Percentiles rank a stretch among this genome's conserved stretches.
Evolutionary conservation across 129 eudicot genomes (phyloP).

Genomic region (Flaveria ramosissima): DNA sequence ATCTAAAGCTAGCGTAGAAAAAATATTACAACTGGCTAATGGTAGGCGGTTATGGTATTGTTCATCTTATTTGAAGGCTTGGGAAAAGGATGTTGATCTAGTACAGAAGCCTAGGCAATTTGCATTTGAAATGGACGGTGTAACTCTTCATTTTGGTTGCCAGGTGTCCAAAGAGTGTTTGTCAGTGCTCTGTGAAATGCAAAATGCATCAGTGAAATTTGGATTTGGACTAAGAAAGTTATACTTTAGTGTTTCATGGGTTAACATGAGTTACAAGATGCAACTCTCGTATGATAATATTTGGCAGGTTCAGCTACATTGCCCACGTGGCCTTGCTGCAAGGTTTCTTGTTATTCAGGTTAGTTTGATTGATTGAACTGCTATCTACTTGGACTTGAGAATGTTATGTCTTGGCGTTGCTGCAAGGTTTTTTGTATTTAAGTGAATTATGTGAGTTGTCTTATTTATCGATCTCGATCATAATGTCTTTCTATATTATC

Average conservation of each 20-base stretch:
- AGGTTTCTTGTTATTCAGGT: constrained; percentile 75
- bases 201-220: constrained; percentile 46
- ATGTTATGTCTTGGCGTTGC: background rate
- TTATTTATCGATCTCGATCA: background rate
- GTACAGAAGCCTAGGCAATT: constrained; percentile 45
- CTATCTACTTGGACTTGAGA: background rate
- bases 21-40: constrained; percentile 36
- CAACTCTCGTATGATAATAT: constrained; percentile 73
- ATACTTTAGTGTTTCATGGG: constrained; percentile 40
- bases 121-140: constrained; percentile 42
- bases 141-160: constrained; percentile 65
- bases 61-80: constrained; percentile 50
- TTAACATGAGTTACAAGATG: constrained; percentile 47
- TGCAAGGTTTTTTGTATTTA: no score
- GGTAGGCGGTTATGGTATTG: constrained; percentile 42
- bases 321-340: constrained; percentile 33
- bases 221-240: constrained; percentile 56
- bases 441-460: background rate
- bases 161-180: constrained; percentile 60
- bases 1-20: constrained; percentile 34
- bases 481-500: background rate
- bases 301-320: constrained; percentile 64
- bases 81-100: constrained; percentile 45
- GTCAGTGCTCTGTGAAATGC: constrained; percentile 47
- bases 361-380: constrained; percentile 11